Evolutionary conservation across 2,329 filamentous ascomycete species (phyloP), one percentile per base, ranked within the genome.

Genomic region (Fusarium torreyae): DNA sequence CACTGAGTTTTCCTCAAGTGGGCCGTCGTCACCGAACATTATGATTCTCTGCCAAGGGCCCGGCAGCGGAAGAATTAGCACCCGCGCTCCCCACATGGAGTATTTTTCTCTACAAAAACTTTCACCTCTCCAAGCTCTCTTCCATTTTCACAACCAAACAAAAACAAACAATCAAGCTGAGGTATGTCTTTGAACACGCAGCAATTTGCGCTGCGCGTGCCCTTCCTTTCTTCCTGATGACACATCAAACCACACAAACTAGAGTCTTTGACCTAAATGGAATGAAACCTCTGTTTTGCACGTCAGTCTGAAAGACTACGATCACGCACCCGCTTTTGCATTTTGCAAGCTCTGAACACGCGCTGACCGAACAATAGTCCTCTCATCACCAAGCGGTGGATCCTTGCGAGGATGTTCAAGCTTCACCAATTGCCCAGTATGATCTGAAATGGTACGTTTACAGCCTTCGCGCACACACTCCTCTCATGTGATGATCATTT

Each of bases 241-340:
- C 90, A 94, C 83, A 80, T 84, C 86, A 87, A 91, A 94, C 92
- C 91, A 88, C 91, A 88, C 90, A 91, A 94, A 94, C 92, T 97
- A 97, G 93, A 97, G 93, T 97, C 93, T 97, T 96, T 96, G 93
- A 97, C 90, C 91, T 85, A 80, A 66, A 79, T 80, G 86, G 89
- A 87, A 91, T 95, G 92, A 94, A 94, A 95, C 91, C 81, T 89
- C 81, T 79, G 70, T 73, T 89, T 93, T 90, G 88, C 90, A 95
- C 92, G 92, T 96, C 93, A 96, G 93, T 94, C 93, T 96, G 93
- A 96, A 86, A 81, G 78, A 78, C 70, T 69, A 76, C 54, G 26
- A 70, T 65, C 54, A 69, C 55, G 59, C 68, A 59, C 52, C 62
- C 52, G 63, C 40, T 69, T 55, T 63, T 57, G 60, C 46, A 53